Base-by-base conservation (phyloP, 306 rosid genomes). In the Gillenia trifoliata region DNA sequence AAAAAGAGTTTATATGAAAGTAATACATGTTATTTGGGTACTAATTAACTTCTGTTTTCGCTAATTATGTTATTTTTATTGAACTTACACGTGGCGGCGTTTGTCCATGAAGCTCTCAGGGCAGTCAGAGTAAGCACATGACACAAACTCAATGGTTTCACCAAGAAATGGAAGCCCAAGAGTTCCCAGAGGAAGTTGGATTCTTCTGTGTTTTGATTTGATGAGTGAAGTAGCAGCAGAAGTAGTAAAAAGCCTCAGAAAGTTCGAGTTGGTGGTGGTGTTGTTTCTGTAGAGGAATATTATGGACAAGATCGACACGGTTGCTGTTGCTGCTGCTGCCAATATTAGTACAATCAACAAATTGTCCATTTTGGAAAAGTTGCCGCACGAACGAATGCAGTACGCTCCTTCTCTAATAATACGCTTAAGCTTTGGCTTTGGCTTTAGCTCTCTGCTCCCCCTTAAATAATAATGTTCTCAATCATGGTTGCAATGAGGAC, bases 111-210 rank as follows among this genome's bases (percentile, higher is more conserved):
- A 94, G 83, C 80, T 83, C 73, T 92, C 99, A 5, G 97, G 99
- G 81, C 78, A 89, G 81, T 94, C 95, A 65, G 99, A 90, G 82
- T 91, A 92, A 81, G 99, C 97, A 73, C 84, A 87, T 59, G 97
- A 78, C 64, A 94, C 82, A 66, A 90, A 92, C 82, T 88, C 88
- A 11, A 94, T 26, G 80, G 99, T 94, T 87, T 94, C 99, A 1
- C 99, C 99, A 11, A 94, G 78, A 72, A 94, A 75, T 47, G 97
- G 97, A 90, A 86, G 89, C 26, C 99, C 99, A 71, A 94, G 93
- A 87, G 90, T 80, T 70, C 99, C 99, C 68, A 67, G 61, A 70
- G 98, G 98, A 78, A 91, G 92, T 41, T 79, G 75, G 15, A 29
- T 49, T 68, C 73, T 82, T 76, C 75, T 83, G 77, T 74, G 54